phyloP scores from a whole-genome alignment of 495 filamentous ascomycete species.

The Penicillium psychrofluorescens region DNA sequence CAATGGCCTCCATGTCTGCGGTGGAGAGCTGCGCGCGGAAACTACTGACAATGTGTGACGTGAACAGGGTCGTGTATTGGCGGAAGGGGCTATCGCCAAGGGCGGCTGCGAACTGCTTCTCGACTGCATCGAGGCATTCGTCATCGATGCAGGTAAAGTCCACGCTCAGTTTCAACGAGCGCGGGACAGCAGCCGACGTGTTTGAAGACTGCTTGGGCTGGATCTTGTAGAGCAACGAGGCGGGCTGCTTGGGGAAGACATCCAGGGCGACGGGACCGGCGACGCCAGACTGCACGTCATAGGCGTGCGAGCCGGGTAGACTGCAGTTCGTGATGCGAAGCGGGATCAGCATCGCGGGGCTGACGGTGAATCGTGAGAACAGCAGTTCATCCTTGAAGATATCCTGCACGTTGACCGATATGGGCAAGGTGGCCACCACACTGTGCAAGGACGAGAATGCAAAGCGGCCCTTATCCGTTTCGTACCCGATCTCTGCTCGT shows the following conservation, averaged over 20 bases:
- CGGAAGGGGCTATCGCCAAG: conserved; percentile 37
- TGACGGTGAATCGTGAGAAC: conserved; percentile 85
- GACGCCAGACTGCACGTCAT: conserved; percentile 55
- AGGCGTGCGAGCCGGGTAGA: conserved; percentile 62
- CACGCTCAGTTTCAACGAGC: conserved; percentile 59
- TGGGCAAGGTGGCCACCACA: conserved; percentile 64
- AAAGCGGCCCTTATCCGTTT: conserved; percentile 66
- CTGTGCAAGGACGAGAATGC: conserved; percentile 55
- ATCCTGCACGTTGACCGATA: conserved; percentile 96
- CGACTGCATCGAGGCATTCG: conserved; percentile 36
- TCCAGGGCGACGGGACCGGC: conserved; percentile 46
- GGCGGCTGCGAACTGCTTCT: conserved; percentile 32
- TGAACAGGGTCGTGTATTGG: conserved; percentile 39
- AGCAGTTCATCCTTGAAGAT: conserved; percentile 78
- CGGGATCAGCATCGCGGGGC: conserved; percentile 66
- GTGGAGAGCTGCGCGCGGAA: conserved; percentile 46
- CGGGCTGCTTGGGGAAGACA: conserved; percentile 76
- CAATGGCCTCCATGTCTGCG: conserved; percentile 49
- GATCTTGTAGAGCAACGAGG: conserved; percentile 78
- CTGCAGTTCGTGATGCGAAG: conserved; percentile 64
- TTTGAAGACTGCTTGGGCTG: conserved; percentile 11
- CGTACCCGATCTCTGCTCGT: conserved; percentile 70
- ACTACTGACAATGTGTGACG: conserved; percentile 42
- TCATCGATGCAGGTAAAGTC: conserved; percentile 76
- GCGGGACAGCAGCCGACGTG: conserved; percentile 29